Evolutionary conservation across 805 yeast genomes (phyloP), one percentile per base, ranked within the genome.

Genomic region (Clavispora santaluciae): DNA sequence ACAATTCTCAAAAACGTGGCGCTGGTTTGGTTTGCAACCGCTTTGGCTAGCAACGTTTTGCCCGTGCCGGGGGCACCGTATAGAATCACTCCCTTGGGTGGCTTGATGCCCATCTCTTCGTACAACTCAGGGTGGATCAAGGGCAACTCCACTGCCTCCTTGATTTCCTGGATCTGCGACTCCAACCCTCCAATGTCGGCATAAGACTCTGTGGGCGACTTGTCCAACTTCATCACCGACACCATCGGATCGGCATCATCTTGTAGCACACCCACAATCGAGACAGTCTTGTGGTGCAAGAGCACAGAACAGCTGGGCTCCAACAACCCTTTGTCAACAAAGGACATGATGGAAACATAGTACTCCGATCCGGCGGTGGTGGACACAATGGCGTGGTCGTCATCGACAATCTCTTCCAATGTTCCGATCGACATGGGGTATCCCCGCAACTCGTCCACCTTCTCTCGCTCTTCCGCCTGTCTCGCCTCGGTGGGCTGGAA

Each of bases 1-100:
- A 91, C 98, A 63, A 93, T 89, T 64, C 99, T 81, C 59, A 93
- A 73, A 55, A 93, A 93, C 3, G 97, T 89, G 2, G 98, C 98
- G 48, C 93, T 82, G 1, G 99, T 93, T 59, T 93, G 97, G 64
- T 93, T 91, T 3, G 99, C 99, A 36, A 93, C 99, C 0, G 99
- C 99, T 64, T 90, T 91, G 11, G 98, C 98, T 53, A 91, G 73
- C 44, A 91, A 70, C 1, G 98, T 91, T 64, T 91, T 91, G 55
- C 98, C 98, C 3, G 98, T 91, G 65, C 98, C 98, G 25, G 98
- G 98, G 0, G 97, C 95, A 57, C 98, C 98, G 60, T 91, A 91
- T 43, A 91, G 73, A 54, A 91, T 90, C 39, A 91, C 98, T 69
- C 98, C 98, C 69, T 91, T 91, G 39, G 98, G 98, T 10, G 97